Evolutionary conservation across 306 rosid genomes (phyloP).

Genomic region (Trifolium subterraneum): DNA sequence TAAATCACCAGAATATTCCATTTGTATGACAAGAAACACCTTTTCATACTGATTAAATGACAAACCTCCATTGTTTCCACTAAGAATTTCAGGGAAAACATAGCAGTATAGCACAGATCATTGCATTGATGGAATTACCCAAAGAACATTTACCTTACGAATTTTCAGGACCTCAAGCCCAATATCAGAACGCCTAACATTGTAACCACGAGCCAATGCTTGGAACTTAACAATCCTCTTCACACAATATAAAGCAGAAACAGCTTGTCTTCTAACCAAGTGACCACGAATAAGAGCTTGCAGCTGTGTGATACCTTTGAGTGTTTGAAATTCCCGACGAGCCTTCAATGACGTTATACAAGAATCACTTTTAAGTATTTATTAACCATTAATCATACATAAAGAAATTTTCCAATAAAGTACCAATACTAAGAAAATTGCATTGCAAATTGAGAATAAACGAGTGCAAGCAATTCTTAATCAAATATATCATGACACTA

Average conservation of each 20-base stretch:
- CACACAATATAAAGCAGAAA: conserved; percentile 60
- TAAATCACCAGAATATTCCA: conserved; percentile 8
- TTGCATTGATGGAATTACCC: conserved; percentile 20
- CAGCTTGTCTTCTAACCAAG: conserved; percentile 67
- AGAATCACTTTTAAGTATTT: conserved; percentile 13
- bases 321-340: conserved; percentile 45
- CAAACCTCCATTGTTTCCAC: conserved; percentile 6
- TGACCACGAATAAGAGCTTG: conserved; percentile 65
- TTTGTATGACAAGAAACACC: conserved; percentile 24
- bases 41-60: conserved; percentile 11
- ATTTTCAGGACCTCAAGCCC: conserved; percentile 47
- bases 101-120: conserved; percentile 28
- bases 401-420: conserved; percentile 21
- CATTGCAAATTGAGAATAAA: conserved; percentile 23
- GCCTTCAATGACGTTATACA: conserved; percentile 50
- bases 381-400: conserved; percentile 25
- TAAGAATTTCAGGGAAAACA: conserved; percentile 17
- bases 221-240: conserved; percentile 58
- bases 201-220: conserved; percentile 58
- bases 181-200: conserved; percentile 54
- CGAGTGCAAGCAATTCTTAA: background rate
- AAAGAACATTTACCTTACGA: conserved; percentile 47
- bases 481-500: conserved; percentile 17
- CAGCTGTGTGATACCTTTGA: conserved; percentile 53
- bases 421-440: background rate